A percentile compares a stretch with the other conserved stretches of the same genome.
These are phyloP conservation scores for Neofusicoccum laricinum DNA, from an alignment of 2,329 filamentous ascomycete genomes.

Conservation along the genomic window DNA sequence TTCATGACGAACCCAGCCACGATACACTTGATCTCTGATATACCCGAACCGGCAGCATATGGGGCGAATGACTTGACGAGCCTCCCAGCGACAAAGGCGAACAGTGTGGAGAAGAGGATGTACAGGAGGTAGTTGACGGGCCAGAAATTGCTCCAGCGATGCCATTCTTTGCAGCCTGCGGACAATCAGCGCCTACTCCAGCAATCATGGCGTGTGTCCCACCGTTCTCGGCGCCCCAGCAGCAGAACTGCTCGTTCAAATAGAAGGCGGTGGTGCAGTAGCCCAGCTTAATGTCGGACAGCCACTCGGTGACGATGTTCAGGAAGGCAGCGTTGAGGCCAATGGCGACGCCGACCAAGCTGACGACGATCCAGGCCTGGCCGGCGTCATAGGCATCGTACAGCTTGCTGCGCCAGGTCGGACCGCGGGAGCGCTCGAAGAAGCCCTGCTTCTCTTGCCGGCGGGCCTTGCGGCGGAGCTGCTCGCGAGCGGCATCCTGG, in stretches of 20 bases:
- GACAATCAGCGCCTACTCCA: not conserved
- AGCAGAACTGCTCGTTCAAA: conserved; percentile 95
- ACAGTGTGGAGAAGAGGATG: conserved; percentile 76
- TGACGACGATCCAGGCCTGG: conserved; percentile 97
- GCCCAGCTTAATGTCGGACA: conserved; percentile 93
- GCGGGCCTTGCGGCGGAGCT: conserved; percentile 73
- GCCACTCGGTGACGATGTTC: conserved; percentile 95
- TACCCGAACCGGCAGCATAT: conserved; percentile 93
- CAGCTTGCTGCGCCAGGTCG: conserved; percentile 77
- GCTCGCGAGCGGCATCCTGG: conserved; percentile 90
- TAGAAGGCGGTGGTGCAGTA: conserved; percentile 96
- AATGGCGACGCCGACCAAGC: conserved; percentile 86
- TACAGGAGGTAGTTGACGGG: conserved; percentile 85
- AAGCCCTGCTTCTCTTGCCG: conserved; percentile 70
- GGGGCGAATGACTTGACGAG: conserved; percentile 90
- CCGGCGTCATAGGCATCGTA: conserved; percentile 91
- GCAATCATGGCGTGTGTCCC: conserved; percentile 20
- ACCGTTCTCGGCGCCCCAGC: conserved; percentile 91
- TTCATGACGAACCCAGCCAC: conserved; percentile 99
- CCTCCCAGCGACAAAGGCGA: conserved; percentile 77
- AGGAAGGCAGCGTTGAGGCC: conserved; percentile 89
- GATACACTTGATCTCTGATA: conserved; percentile 99
- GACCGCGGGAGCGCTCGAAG: conserved; percentile 65
- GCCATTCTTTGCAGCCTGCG: conserved; percentile 80
- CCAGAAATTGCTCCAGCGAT: conserved; percentile 76